Percentiles rank a stretch among this genome's conserved stretches.
Evolutionary conservation across 768 basidiomycete genomes (phyloP).

Genomic region (Postia placenta): DNA sequence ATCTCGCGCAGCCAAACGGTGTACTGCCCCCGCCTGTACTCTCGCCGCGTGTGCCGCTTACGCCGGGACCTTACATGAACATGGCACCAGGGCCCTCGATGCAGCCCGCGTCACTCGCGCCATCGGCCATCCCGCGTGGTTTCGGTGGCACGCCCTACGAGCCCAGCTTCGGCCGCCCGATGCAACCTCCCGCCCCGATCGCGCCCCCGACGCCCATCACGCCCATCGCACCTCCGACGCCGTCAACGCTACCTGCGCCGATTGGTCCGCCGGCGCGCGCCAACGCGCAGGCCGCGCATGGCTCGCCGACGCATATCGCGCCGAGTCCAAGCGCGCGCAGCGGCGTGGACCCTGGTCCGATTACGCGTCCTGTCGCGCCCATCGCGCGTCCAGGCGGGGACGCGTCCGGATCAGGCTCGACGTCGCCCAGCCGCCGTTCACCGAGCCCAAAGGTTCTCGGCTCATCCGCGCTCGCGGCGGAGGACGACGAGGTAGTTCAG

Average conservation of each 20-base stretch:
- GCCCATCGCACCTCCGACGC: constrained; percentile 29
- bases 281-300: constrained; percentile 27
- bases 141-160: constrained; percentile 52
- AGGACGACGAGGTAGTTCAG: constrained; percentile 74
- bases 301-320: constrained; percentile 34
- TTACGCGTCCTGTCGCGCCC: constrained; percentile 55
- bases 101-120: constrained; percentile 42
- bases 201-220: constrained; percentile 34
- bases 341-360: constrained; percentile 50
- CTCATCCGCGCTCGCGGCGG: constrained; percentile 70
- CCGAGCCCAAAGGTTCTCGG: constrained; percentile 64
- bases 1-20: constrained; percentile 40
- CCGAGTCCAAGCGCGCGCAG: constrained; percentile 44
- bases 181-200: constrained; percentile 27
- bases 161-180: constrained; percentile 37
- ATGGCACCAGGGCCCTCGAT: constrained; percentile 39
- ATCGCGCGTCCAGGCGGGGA: constrained; percentile 57
- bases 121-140: constrained; percentile 48
- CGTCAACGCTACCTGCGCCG: too few species aligned
- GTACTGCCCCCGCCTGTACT: constrained; percentile 38
- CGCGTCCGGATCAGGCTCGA: constrained; percentile 48
- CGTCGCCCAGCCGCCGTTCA: constrained; percentile 47
- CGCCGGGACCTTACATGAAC: constrained; percentile 43
- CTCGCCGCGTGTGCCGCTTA: constrained; percentile 50
- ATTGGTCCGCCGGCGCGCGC: constrained; percentile 36